These are phyloP conservation scores for Kodamaea sagamina DNA, from an alignment of 805 yeast species.

Conservation along the genomic window DNA sequence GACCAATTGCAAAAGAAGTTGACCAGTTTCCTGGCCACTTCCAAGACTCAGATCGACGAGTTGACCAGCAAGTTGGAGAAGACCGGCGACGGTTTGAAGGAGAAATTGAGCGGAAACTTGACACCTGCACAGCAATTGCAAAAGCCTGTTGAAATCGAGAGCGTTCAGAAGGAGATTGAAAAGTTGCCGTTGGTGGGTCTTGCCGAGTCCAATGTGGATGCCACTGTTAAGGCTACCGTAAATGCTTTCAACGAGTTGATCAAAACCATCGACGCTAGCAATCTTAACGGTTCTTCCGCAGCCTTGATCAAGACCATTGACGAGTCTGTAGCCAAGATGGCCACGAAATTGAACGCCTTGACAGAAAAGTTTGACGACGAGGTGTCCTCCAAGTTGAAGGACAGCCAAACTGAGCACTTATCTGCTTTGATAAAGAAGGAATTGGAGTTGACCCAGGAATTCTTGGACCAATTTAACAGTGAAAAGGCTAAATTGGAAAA, in stretches of 20 bases:
- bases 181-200: conserved; percentile 36
- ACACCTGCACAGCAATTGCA: conserved; percentile 47
- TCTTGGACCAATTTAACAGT: conserved; percentile 60
- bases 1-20: conserved; percentile 20
- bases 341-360: conserved; percentile 34
- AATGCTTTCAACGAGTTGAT: conserved; percentile 42
- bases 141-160: conserved; percentile 40
- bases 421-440: conserved; percentile 48
- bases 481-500: conserved; percentile 62
- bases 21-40: conserved; percentile 27
- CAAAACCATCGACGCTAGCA: conserved; percentile 33
- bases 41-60: conserved; percentile 34
- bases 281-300: conserved; percentile 27
- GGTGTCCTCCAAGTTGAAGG: conserved; percentile 35
- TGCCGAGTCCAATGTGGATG: conserved; percentile 29
- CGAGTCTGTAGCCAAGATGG: conserved; percentile 33
- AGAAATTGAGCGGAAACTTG: conserved; percentile 22
- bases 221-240: conserved; percentile 36
- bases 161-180: conserved; percentile 30
- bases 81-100: conserved; percentile 36
- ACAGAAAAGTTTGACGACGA: conserved; percentile 40
- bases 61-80: conserved; percentile 36
- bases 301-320: conserved; percentile 32
- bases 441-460: conserved; percentile 56
- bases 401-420: conserved; percentile 41